These are phyloP conservation scores for Metschnikowia proteae DNA, from an alignment of 805 yeast genomes.

Conservation along the genomic window DNA sequence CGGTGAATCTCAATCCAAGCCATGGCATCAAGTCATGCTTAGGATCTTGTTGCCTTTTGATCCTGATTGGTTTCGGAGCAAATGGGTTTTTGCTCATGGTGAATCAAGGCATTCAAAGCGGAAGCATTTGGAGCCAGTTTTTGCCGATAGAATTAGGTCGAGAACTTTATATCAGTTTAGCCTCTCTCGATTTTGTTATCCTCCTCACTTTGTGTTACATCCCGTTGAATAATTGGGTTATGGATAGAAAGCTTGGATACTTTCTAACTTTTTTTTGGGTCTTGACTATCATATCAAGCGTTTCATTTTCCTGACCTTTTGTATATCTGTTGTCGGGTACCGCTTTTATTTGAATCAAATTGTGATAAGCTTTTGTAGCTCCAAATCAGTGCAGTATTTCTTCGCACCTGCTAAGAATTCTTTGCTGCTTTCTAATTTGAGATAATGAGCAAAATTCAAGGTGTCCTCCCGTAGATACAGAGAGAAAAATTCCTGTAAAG, in stretches of 20 bases:
- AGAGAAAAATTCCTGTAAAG: conserved; percentile 2
- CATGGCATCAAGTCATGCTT: conserved; percentile 50
- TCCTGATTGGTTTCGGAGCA: conserved; percentile 48
- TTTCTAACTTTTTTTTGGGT: conserved; percentile 7
- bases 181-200: conserved; percentile 25
- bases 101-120: conserved; percentile 5
- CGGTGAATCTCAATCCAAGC: conserved; percentile 34
- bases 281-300: conserved; percentile 1
- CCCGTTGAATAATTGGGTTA: conserved; percentile 32
- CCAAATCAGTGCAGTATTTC: neutral
- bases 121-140: conserved; percentile 5
- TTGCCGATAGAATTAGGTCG: conserved; percentile 21
- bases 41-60: conserved; percentile 50
- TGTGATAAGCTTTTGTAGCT: neutral
- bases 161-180: conserved; percentile 24
- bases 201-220: conserved; percentile 24
- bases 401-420: neutral
- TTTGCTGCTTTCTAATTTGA: neutral
- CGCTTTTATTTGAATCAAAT: neutral
- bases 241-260: conserved; percentile 30
- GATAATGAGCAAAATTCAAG: neutral
- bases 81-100: conserved; percentile 36
- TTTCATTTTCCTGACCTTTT: neutral
- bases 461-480: neutral
- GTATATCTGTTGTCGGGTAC: neutral